These are phyloP conservation scores for Fusarium guadeloupense DNA, from an alignment of 2,329 filamentous ascomycete species.

Conservation along the genomic window DNA sequence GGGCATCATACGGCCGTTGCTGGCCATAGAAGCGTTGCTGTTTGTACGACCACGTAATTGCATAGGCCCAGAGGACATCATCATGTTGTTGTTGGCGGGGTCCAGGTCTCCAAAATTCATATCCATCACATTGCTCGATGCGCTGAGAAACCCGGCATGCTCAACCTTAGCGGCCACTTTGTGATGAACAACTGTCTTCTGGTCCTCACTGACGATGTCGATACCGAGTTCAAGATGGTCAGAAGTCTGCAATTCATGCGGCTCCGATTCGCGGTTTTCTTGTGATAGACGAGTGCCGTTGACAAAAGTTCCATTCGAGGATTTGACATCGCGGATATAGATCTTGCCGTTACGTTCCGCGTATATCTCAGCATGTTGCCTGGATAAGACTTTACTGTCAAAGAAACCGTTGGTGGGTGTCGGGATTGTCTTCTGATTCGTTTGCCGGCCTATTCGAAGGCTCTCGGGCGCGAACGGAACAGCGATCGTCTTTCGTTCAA, in stretches of 20 bases:
- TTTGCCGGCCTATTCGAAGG: slow-evolving; percentile 92
- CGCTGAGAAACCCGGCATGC: slow-evolving; percentile 84
- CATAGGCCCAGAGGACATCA: slow-evolving; percentile 74
- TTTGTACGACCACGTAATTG: slow-evolving; percentile 76
- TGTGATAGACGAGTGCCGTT: slow-evolving; percentile 90
- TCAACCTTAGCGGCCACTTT: slow-evolving; percentile 98
- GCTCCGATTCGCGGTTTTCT: slow-evolving; percentile 96
- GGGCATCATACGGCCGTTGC: slow-evolving; percentile 69
- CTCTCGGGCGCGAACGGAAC: slow-evolving; percentile 96
- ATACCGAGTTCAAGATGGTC: slow-evolving; percentile 96
- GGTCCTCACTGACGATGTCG: slow-evolving; percentile 98
- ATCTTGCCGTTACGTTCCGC: slow-evolving; percentile 87
- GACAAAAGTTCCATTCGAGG: slow-evolving; percentile 98
- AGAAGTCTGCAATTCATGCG: slow-evolving; percentile 88
- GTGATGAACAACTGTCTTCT: slow-evolving; percentile 98
- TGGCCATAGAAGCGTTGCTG: slow-evolving; percentile 70
- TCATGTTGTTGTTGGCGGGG: slow-evolving; percentile 76
- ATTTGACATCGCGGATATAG: slow-evolving; percentile 97
- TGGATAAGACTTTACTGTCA: slow-evolving; percentile 95
- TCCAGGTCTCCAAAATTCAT: slow-evolving; percentile 94
- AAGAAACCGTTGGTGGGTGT: slow-evolving; percentile 94
- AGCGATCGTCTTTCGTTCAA: slow-evolving; percentile 94
- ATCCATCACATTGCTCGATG: slow-evolving; percentile 80
- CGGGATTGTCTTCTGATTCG: slow-evolving; percentile 94
- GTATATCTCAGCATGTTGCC: slow-evolving; percentile 96